Evolutionary conservation across 768 basidiomycete species (phyloP), one percentile per base, ranked within the genome.

Genomic region (Hypsizygus marmoreus): DNA sequence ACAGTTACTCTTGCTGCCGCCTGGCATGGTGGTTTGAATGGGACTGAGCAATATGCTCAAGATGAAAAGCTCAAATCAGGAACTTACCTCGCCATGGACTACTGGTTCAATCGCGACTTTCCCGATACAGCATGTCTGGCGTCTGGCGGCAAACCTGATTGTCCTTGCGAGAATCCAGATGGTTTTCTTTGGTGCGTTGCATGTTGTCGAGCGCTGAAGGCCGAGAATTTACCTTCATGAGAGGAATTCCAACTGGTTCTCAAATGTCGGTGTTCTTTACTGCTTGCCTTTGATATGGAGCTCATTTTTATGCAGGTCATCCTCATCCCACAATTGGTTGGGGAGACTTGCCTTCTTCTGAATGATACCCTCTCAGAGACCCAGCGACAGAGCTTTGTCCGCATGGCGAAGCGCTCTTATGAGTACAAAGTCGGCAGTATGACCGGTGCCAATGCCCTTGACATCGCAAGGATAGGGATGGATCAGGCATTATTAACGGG

Each of bases 391-490:
- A 63, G 62, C 50, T 77, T 74, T 54, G 65, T 63, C 11, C 57
- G 60, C 23, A 77, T 81, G 50, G 68, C 70, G 3, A 56, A 54
- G 2, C 68, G 80, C 6, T 63, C 76, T 0, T 80, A 71, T 44
- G 58, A 75, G 28, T 68, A 71, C 49, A 71, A 71, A 8, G 60
- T 73, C 4, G 65, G 68, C 5, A 65, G 62, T 19, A 55, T 79
- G 13, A 75, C 78, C 9, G 82, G 81, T 13, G 79, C 81, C 7
- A 82, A 83, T 47, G 68, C 73, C 6, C 67, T 81, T 28, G 79
- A 82, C 52, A 72, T 87, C 29, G 79, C 82, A 10, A 77, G 76
- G 54, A 78, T 84, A 24, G 79, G 79, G n/a, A 78, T 83, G 24
- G 80, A 83, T 55, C 69, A 58, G 54, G 77, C 55, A 26, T 69